Conservation (phyloP, 106 monocot species). For the Dendrobium catenatum region DNA sequence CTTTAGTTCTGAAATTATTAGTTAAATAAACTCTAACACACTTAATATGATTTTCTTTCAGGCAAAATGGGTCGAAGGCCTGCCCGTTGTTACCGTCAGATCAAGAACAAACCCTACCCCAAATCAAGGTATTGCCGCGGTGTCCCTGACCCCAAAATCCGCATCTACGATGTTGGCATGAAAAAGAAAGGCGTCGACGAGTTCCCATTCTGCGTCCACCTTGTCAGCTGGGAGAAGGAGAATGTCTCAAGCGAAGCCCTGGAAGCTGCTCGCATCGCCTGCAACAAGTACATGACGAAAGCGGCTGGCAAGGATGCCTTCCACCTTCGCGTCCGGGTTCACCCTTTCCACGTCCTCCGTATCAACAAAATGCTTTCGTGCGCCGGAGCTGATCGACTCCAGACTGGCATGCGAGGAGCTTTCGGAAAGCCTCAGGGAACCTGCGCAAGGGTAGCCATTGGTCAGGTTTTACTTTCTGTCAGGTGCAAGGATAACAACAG, state of each 20-base stretch:
- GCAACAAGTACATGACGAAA: constrained; percentile 38
- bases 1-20: neutral
- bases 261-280: constrained; percentile 33
- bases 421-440: constrained; percentile 53
- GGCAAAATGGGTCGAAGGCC: constrained; percentile 8
- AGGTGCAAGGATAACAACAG: constrained; percentile 57
- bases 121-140: constrained; percentile 54
- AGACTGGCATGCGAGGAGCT: constrained; percentile 64
- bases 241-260: constrained; percentile 38
- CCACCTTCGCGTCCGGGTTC: constrained; percentile 46
- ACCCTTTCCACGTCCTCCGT: constrained; percentile 53
- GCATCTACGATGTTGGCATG: constrained; percentile 61
- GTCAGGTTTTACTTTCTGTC: constrained; percentile 45
- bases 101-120: constrained; percentile 25
- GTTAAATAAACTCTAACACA: neutral
- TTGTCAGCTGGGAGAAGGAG: constrained; percentile 43
- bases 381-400: constrained; percentile 56
- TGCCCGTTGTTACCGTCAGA: constrained; percentile 25
- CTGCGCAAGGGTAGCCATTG: constrained; percentile 46
- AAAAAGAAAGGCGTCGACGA: constrained; percentile 54
- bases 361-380: constrained; percentile 72
- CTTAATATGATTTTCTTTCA: neutral
- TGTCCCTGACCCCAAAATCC: constrained; percentile 49
- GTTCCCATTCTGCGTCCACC: constrained; percentile 39
- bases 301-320: constrained; percentile 39